A percentile compares a stretch with the other conserved stretches of the same genome.
Conservation (phyloP, 1,139 yeast species). For the Kazachstania sp. region DNA sequence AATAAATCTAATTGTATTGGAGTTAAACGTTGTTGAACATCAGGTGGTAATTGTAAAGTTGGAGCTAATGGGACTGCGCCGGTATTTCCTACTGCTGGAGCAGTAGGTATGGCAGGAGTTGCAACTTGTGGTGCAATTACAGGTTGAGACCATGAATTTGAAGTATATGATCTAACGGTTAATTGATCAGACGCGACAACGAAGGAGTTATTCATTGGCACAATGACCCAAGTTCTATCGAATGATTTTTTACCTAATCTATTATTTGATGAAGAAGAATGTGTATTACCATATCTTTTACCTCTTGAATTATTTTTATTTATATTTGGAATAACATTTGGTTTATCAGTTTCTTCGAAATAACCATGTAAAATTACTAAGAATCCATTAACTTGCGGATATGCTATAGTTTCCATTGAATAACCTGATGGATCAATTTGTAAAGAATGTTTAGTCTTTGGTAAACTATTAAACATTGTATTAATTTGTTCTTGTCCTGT, state of each 20-base stretch:
- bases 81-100: slow-evolving; percentile 5
- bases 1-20: slow-evolving; percentile 59
- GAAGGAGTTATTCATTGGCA: slow-evolving; percentile 63
- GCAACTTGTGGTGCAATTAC: neutral
- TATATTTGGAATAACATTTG: slow-evolving; percentile 33
- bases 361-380: slow-evolving; percentile 76
- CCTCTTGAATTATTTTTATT: slow-evolving; percentile 26
- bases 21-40: slow-evolving; percentile 44
- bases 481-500: slow-evolving; percentile 63
- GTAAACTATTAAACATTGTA: slow-evolving; percentile 55
- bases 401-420: slow-evolving; percentile 72
- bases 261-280: slow-evolving; percentile 29
- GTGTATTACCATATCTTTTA: slow-evolving; percentile 30
- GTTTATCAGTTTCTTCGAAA: slow-evolving; percentile 58
- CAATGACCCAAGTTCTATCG: slow-evolving; percentile 75
- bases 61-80: slow-evolving; percentile 15
- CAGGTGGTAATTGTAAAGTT: slow-evolving; percentile 35
- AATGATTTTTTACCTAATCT: slow-evolving; percentile 64
- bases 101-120: slow-evolving; percentile 10
- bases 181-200: slow-evolving; percentile 80
- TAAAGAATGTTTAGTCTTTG: slow-evolving; percentile 67
- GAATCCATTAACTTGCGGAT: slow-evolving; percentile 66
- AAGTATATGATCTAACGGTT: slow-evolving; percentile 55
- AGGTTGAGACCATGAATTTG: slow-evolving; percentile 46
- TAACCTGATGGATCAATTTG: slow-evolving; percentile 53